Percentiles rank a stretch among this genome's conserved stretches.
Conservation (phyloP, 441 rosid genomes). For the Populus hybrid region DNA sequence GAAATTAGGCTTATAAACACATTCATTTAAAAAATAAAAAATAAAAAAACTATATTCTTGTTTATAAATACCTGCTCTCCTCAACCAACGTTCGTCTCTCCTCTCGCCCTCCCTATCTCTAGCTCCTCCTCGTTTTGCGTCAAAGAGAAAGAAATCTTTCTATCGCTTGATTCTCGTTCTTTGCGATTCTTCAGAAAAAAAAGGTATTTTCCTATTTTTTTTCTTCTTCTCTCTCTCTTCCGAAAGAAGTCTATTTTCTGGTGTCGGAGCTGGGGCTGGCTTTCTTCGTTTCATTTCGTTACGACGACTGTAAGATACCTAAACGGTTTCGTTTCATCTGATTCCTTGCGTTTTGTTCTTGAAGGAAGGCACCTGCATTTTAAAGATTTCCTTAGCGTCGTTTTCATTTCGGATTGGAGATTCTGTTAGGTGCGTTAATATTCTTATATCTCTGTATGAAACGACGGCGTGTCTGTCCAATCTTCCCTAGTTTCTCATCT, state of each 20-base stretch:
- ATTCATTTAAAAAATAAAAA: slow-evolving; percentile 15
- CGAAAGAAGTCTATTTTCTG: background rate
- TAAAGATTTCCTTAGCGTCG: no score
- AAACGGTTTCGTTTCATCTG: no score
- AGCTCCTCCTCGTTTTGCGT: background rate
- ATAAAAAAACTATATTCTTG: background rate
- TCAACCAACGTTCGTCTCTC: background rate
- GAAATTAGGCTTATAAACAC: slow-evolving; percentile 10
- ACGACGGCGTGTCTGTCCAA: no score
- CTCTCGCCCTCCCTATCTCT: background rate
- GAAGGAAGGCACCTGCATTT: no score
- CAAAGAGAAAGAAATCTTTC: background rate
- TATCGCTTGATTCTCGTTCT: slow-evolving; percentile 31
- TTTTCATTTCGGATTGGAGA: no score
- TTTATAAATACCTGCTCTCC: slow-evolving; percentile 27
- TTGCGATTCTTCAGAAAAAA: slow-evolving; percentile 22
- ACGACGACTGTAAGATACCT: no score
- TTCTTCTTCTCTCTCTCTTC: slow-evolving; percentile 4
- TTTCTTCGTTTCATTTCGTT: no score
- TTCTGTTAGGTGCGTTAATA: no score
- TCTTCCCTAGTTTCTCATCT: no score
- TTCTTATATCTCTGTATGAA: no score
- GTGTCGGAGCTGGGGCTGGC: background rate
- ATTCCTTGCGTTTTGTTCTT: no score
- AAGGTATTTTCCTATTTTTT: background rate